A percentile compares a stretch with the other conserved stretches of the same genome.
phyloP scores from a whole-genome alignment of 1,284 basidiomycete species.

The Mycosarcoma mackinlayi region DNA sequence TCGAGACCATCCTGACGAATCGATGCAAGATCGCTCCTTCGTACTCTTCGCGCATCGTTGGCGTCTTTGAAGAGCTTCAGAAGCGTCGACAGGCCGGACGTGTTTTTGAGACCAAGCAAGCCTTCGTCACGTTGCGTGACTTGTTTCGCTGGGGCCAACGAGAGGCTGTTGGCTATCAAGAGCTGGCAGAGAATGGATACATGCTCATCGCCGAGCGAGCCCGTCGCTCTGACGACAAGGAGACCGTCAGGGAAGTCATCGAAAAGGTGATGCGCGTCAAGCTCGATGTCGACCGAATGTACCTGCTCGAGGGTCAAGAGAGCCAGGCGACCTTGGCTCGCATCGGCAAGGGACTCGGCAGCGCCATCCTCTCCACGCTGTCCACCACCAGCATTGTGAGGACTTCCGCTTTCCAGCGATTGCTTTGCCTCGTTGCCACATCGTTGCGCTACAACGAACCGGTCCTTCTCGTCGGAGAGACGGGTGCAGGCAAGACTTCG shows the following conservation, averaged over 20 bases:
- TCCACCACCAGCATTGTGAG: constrained; percentile 76
- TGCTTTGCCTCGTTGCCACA: constrained; percentile 84
- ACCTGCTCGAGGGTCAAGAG: constrained; percentile 70
- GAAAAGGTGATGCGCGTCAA: constrained; percentile 89
- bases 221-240: constrained; percentile 84
- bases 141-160: constrained; percentile 96
- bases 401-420: constrained; percentile 90
- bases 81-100: constrained; percentile 88
- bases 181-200: constrained; percentile 94
- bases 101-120: constrained; percentile 96
- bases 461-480: constrained; percentile 96
- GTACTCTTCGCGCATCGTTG: constrained; percentile 90
- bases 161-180: constrained; percentile 84
- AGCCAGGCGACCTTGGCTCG: constrained; percentile 43
- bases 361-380: constrained; percentile 67
- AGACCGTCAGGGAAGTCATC: constrained; percentile 89
- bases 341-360: constrained; percentile 43
- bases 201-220: constrained; percentile 96
- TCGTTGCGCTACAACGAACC: constrained; percentile 92
- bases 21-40: constrained; percentile 65
- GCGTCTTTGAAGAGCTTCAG: constrained; percentile 92
- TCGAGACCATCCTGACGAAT: constrained; percentile 80
- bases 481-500: constrained; percentile 96
- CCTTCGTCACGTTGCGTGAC: constrained; percentile 95
- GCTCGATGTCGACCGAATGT: constrained; percentile 76